Evolutionary conservation across 1,284 basidiomycete genomes (phyloP).

Genomic region (Sphagnurus paluster): DNA sequence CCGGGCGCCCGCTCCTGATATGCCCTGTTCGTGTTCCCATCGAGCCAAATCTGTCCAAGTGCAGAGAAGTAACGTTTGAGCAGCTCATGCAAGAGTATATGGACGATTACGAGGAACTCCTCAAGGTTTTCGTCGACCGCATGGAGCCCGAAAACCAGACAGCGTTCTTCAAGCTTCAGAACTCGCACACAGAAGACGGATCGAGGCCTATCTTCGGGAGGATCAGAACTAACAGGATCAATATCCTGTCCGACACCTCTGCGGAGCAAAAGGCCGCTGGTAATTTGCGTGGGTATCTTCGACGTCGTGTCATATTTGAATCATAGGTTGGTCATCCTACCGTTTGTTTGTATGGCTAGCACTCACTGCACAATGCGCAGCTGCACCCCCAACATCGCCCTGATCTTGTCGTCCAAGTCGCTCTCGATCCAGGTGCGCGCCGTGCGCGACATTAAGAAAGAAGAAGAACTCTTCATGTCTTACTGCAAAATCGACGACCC

Average conservation of each 20-base stretch:
- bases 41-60: no score
- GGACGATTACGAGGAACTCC: conserved; percentile 1
- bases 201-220: neutral
- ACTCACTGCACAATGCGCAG: neutral
- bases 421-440: conserved; percentile 1
- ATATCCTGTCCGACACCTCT: neutral
- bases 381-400: conserved; percentile 1
- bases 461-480: conserved; percentile 3
- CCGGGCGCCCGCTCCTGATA: conserved; percentile 32
- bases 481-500: conserved; percentile 5
- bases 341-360: neutral
- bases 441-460: neutral
- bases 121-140: neutral
- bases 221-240: conserved; percentile 4
- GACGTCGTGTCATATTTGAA: conserved; percentile 1
- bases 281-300: neutral
- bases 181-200: conserved; percentile 1
- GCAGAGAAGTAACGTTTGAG: no score
- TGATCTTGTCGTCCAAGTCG: neutral
- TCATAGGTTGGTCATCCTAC: conserved; percentile 6
- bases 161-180: neutral
- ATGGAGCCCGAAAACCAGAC: neutral
- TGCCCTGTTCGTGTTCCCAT: no score
- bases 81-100: neutral
- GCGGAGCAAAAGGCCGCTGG: neutral